phyloP scores from a whole-genome alignment of 2,329 filamentous ascomycete species.

The Ceratocystis cacaofunesta region DNA sequence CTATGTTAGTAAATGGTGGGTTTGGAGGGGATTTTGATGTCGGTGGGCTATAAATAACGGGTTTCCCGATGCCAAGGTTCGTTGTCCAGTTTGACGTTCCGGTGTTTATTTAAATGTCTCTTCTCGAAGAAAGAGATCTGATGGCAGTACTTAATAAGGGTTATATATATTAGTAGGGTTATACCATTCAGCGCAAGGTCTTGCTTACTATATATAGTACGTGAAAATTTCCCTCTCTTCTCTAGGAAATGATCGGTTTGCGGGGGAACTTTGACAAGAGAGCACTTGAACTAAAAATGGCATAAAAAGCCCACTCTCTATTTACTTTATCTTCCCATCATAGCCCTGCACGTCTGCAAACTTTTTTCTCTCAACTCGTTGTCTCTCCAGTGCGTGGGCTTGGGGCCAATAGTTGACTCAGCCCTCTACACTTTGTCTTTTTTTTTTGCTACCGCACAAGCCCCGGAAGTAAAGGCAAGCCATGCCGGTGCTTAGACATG shows the following conservation, averaged over 20 bases:
- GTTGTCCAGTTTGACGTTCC: not conserved
- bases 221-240: not conserved
- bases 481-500: not conserved
- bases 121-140: not conserved
- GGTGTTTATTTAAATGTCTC: not conserved
- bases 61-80: not conserved
- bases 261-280: not conserved
- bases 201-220: not conserved
- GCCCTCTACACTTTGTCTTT: not conserved
- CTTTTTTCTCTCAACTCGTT: not conserved
- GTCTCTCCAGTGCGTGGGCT: conserved; percentile 1
- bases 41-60: conserved; percentile 23
- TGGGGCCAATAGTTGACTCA: not conserved
- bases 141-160: not conserved
- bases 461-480: not conserved
- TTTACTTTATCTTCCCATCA: not conserved
- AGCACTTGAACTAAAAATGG: not conserved
- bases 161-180: not conserved
- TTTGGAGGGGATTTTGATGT: conserved; percentile 47
- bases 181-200: not conserved
- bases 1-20: conserved; percentile 50
- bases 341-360: not conserved
- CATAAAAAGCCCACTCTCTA: not conserved
- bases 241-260: not conserved
- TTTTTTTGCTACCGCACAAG: conserved; percentile 1